A percentile compares a stretch with the other conserved stretches of the same genome.
Evolutionary conservation across 2,329 filamentous ascomycete species (phyloP).

Genomic region (Knufia petricola): DNA sequence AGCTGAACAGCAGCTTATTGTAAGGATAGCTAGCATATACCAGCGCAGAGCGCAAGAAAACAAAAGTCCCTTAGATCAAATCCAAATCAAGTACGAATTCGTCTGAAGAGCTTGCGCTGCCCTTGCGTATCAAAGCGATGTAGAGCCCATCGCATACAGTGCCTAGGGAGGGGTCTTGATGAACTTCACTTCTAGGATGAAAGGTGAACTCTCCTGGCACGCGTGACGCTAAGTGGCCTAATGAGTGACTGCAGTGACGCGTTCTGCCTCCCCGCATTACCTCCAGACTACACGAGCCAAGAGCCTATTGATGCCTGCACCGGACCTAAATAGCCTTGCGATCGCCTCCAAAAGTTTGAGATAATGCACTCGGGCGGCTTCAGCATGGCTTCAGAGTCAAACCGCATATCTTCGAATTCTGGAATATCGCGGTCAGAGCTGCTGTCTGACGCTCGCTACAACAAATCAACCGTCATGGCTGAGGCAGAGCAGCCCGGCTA

Average conservation of each 20-base stretch:
- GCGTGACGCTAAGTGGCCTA: neutral
- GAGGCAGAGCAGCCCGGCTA: constrained; percentile 2
- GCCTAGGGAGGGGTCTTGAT: too few relatives aligned
- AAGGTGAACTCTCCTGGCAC: neutral
- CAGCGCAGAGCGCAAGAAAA: constrained; percentile 1
- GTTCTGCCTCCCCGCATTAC: neutral
- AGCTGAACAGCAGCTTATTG: constrained; percentile 3
- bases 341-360: neutral
- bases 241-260: neutral
- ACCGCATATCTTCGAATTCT: neutral
- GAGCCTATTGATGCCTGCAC: neutral
- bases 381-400: neutral
- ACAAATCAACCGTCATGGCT: neutral
- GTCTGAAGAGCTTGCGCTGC: too few relatives aligned
- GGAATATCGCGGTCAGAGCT: neutral
- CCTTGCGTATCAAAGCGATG: too few relatives aligned
- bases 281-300: neutral
- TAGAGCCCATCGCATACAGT: too few relatives aligned
- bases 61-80: neutral
- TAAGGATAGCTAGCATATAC: neutral
- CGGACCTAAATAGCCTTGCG: neutral
- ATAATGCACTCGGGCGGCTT: neutral
- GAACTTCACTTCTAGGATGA: too few relatives aligned
- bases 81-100: too few relatives aligned
- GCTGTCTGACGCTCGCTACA: neutral